Evolutionary conservation across 192 early-diverging fungal species (phyloP), one percentile per base, ranked within the genome.

Genomic region (Umbelopsis ramanniana): DNA sequence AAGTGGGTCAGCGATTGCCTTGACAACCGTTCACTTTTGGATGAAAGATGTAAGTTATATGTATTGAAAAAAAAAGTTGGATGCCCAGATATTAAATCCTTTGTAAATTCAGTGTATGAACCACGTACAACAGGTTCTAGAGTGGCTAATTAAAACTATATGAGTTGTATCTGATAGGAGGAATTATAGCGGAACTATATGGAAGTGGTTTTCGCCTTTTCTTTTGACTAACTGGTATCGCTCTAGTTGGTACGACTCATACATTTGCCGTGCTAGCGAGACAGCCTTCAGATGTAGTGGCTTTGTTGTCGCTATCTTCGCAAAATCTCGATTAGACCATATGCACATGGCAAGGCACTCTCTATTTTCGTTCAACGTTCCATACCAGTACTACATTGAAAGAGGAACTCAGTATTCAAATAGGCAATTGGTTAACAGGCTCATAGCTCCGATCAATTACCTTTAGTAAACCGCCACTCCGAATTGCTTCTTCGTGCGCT

Each of bases 261-360:
- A 86, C 83, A 86, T 86, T 22, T 72, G 26, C 35, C 68, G 29
- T 47, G 85, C 81, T 19, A 86, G 55, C 45, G 66, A 74, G 38
- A 78, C 72, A 22, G 85, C 85, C 47, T 76, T 43, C 4, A 77
- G n/a, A 73, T 86, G 85, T 8, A 76, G 66, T 21, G 83, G 83
- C 47, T 79, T 79, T 11, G 38, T 46, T 14, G 79, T 83, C 6
- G 85, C 85, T 45, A 52, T 52, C 50, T 46, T 33, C 17, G 85
- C 85, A 43, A 71, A 85, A 6, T 83, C 81, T 52, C 74, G 66
- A 22, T 75, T 75, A 22, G 74, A 46, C 85, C 85, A 86, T 6
- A 86, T 77, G 67, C 85, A 86, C 83, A 85, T 86, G 2, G 85
- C 85, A 12, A 85, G 70, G 71, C 85, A 86, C 69, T 79, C 73